A percentile compares a stretch with the other conserved stretches of the same genome.
Evolutionary conservation across 2,329 filamentous ascomycete species (phyloP).

Genomic region (Colletotrichum coccodes): DNA sequence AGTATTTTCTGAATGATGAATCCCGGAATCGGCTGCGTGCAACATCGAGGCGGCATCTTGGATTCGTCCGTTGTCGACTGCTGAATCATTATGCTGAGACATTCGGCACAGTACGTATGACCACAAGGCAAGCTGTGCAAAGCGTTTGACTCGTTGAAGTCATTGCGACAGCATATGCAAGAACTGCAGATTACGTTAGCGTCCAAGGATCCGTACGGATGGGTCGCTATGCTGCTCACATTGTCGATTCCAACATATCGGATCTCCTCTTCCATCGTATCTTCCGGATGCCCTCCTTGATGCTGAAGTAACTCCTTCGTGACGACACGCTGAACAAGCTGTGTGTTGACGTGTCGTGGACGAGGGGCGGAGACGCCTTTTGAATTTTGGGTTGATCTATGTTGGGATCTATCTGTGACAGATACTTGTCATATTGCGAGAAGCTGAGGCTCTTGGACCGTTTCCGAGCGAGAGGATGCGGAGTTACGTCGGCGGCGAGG

Average conservation of each 20-base stretch:
- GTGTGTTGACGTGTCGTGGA: slow-evolving; percentile 43
- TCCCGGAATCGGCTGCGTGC: slow-evolving; percentile 63
- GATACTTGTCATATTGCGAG: slow-evolving; percentile 61
- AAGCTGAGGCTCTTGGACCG: slow-evolving; percentile 55
- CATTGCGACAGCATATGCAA: slow-evolving; percentile 67
- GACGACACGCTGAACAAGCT: slow-evolving; percentile 57
- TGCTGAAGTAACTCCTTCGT: slow-evolving; percentile 54
- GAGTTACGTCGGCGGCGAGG: slow-evolving; percentile 36
- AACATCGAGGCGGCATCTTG: slow-evolving; percentile 72
- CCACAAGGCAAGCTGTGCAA: slow-evolving; percentile 65
- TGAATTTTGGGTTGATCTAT: slow-evolving; percentile 54
- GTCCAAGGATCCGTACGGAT: neutral
- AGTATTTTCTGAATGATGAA: slow-evolving; percentile 60
- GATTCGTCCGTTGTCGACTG: slow-evolving; percentile 66
- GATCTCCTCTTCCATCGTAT: slow-evolving; percentile 54
- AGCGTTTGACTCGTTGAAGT: slow-evolving; percentile 54
- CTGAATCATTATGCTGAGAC: slow-evolving; percentile 62
- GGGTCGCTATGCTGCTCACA: slow-evolving; percentile 39
- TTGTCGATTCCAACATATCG: slow-evolving; percentile 43
- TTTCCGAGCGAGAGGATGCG: slow-evolving; percentile 29
- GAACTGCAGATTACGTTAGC: slow-evolving; percentile 49
- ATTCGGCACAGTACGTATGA: slow-evolving; percentile 67
- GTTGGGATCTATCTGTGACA: slow-evolving; percentile 55
- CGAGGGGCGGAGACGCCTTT: slow-evolving; percentile 42
- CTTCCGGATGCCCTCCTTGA: slow-evolving; percentile 56